Base-by-base conservation (phyloP, 352 stramenopile genomes). In the Phytophthora cryptogea region DNA sequence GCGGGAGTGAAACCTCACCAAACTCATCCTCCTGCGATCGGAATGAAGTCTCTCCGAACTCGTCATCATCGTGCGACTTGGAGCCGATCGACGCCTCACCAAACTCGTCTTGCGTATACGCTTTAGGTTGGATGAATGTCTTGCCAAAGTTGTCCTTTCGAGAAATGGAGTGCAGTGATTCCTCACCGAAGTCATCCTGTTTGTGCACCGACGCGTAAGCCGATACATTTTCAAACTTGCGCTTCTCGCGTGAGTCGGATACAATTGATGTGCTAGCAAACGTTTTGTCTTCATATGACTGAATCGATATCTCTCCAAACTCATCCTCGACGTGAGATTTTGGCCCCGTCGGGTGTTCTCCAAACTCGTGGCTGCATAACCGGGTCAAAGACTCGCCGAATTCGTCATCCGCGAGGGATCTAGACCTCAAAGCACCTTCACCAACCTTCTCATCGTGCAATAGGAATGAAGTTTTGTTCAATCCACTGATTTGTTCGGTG, bases 1-100 rank as follows among this genome's bases (percentile, higher is more conserved):
- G 39, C 7, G 52, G 59, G n/a, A 67, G 55, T 14, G 59, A 62
- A 26, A 67, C 55, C 16, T 68, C 59, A 2, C 52, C 49, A 32
- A 56, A 56, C 23, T 56, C 49, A 16, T 56, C 49, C 11, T 50
- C 50, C 8, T 41, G 20, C 4, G 41, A 49, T 39, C 35, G 17
- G 14, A 48, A 44, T 3, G 17, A 31, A 4, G 4, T 7, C 14
- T 55, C 58, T 3, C 42, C 42, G 26, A 66, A 44, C 17, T 55
- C 50, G 26, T 53, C 37, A 1, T 49, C 35, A 6, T n/a, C 35
- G 27, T 13, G 20, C 7, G 27, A 43, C 2, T 26, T 37, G 11
- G 13, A 44, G 10, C 14, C 28, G 5, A 43, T n/a, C 23, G 35
- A 47, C 11, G 20, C 14, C 8, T 50, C 42, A 43, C 17, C 42